Conservation (phyloP, 768 basidiomycete species). For the Tephrocybe sp. region DNA sequence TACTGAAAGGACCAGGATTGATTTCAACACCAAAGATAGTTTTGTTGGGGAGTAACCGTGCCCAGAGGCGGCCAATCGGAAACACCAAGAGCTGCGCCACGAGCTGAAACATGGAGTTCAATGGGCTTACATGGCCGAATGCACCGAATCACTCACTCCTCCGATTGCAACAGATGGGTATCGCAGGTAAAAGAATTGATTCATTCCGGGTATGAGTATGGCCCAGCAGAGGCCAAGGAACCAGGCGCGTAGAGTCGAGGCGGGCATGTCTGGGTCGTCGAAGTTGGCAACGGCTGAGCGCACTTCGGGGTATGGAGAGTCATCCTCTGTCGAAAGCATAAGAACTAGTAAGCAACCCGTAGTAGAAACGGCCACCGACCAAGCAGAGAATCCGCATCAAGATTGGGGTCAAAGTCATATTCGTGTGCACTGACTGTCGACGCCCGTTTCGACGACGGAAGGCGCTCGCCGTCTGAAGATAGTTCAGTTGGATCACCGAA, state of each 20-base stretch:
- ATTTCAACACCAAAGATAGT: conserved; percentile 58
- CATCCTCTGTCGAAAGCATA: conserved; percentile 43
- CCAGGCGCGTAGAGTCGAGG: conserved; percentile 60
- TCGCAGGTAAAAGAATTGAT: conserved; percentile 78
- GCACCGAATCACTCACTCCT: conserved; percentile 33
- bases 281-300: conserved; percentile 74
- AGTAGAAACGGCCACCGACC: conserved; percentile 4
- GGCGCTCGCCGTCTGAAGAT: conserved; percentile 17
- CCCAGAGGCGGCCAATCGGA: conserved; percentile 68
- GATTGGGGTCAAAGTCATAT: conserved; percentile 37
- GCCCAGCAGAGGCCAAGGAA: conserved; percentile 56
- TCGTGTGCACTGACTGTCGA: conserved; percentile 26
- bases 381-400: conserved; percentile 28
- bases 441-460: conserved; percentile 19
- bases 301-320: conserved; percentile 86
- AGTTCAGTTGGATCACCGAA: neutral
- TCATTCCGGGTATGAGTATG: conserved; percentile 67
- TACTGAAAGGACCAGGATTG: conserved; percentile 75
- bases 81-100: conserved; percentile 74
- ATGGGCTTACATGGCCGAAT: neutral
- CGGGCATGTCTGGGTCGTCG: conserved; percentile 67
- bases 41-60: conserved; percentile 53
- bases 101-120: conserved; percentile 31
- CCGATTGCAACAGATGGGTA: conserved; percentile 65
- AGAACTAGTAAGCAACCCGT: neutral